phyloP scores from a whole-genome alignment of 2,329 filamentous ascomycete genomes.

The Cryphonectria japonica region DNA sequence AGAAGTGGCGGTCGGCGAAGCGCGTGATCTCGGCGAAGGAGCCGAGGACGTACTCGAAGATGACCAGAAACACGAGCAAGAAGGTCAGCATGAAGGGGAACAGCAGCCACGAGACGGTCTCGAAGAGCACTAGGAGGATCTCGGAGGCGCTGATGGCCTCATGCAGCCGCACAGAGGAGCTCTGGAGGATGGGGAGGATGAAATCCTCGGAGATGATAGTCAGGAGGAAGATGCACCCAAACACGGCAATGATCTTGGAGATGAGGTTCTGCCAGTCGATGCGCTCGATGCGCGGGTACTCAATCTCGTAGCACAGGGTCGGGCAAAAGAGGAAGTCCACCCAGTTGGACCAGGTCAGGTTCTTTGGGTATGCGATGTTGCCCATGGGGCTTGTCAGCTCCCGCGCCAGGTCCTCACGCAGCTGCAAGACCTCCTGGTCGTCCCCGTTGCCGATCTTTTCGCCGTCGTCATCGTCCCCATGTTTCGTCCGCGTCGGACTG shows the following conservation, averaged over 20 bases:
- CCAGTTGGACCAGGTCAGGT: constrained; percentile 83
- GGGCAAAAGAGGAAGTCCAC: constrained; percentile 88
- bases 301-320: constrained; percentile 95
- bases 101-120: constrained; percentile 87
- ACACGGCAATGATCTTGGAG: constrained; percentile 85
- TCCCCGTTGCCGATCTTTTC: constrained; percentile 30
- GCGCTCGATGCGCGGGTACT: constrained; percentile 81
- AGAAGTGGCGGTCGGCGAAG: constrained; percentile 94
- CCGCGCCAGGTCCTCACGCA: constrained; percentile 85
- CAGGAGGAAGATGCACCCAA: constrained; percentile 94
- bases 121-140: constrained; percentile 76
- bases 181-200: constrained; percentile 84
- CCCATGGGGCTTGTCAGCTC: constrained; percentile 92
- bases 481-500: constrained; percentile 33
- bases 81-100: constrained; percentile 98
- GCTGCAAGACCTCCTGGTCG: constrained; percentile 61
- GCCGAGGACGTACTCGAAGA: constrained; percentile 95
- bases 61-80: constrained; percentile 93
- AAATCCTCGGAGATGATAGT: constrained; percentile 93
- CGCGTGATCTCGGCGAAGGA: constrained; percentile 93
- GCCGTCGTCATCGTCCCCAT: constrained; percentile 3
- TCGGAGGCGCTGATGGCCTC: constrained; percentile 58
- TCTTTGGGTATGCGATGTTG: constrained; percentile 85
- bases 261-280: constrained; percentile 81
- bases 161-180: constrained; percentile 63